Conservation (phyloP, 805 yeast species). For the Candida maltosa region DNA sequence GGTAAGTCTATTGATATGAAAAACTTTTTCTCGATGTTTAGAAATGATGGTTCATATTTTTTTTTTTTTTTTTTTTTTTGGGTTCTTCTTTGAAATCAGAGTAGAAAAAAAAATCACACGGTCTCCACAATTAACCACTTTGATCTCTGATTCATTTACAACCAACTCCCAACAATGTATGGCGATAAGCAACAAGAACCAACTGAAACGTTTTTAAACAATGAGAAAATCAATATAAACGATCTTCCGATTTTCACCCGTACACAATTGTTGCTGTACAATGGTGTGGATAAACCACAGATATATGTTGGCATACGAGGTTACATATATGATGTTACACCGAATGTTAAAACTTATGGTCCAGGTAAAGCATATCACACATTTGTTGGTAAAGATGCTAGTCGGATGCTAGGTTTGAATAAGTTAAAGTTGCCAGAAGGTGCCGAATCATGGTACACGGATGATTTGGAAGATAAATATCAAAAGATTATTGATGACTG, state of each 20-base stretch:
- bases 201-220: constrained; percentile 24
- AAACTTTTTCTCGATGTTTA: too few relatives aligned
- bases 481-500: constrained; percentile 66
- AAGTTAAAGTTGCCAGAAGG: constrained; percentile 21
- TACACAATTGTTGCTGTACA: constrained; percentile 26
- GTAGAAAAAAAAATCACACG: too few relatives aligned
- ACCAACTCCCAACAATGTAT: too few relatives aligned
- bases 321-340: constrained; percentile 71
- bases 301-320: constrained; percentile 78
- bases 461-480: constrained; percentile 58
- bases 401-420: constrained; percentile 72
- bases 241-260: constrained; percentile 32
- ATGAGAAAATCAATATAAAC: constrained; percentile 25
- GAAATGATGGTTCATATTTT: too few relatives aligned
- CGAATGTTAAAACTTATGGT: constrained; percentile 67
- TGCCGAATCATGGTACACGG: constrained; percentile 43
- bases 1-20: too few relatives aligned
- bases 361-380: constrained; percentile 71
- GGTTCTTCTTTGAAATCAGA: too few relatives aligned
- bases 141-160: too few relatives aligned
- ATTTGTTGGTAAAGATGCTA: constrained; percentile 74
- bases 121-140: too few relatives aligned
- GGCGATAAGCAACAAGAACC: constrained; percentile 9
- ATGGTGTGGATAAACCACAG: constrained; percentile 28
- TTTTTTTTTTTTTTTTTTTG: too few relatives aligned